Evolutionary conservation across 768 basidiomycete species (phyloP), one percentile per base, ranked within the genome.

Genomic region (Pholiota conissans): DNA sequence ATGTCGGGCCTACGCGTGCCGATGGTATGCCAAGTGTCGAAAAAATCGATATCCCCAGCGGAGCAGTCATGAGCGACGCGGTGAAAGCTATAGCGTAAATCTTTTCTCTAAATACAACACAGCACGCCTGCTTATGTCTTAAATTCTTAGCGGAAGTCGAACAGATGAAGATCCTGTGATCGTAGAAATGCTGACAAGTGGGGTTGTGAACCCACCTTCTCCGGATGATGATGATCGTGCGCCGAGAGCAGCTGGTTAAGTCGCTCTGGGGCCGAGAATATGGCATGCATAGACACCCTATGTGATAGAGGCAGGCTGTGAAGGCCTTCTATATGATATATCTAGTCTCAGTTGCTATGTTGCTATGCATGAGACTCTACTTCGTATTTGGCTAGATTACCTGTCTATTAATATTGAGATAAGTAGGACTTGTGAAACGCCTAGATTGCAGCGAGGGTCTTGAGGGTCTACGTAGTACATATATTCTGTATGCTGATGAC

Each of bases 1-100:
- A 97, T 62, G 74, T 92, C 20, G 96, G 96, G 6, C 94, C 94
- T 2, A 89, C 93, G 2, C 83, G 96, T 39, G 95, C 89, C 2
- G 96, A 98, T 67, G 74, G 71, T 26, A 65, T 88, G 39, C 67
- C 74, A 5, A 89, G 83, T 7, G 73, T 96, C 50, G 86, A 90
- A 61, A 92, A 94, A 73, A 79, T 97, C 57, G 91, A 95, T 58
- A 77, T 91, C 57, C 73, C 82, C 4, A 88, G 85, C 46, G 90
- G 94, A 6, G 70, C 72, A n/a, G 82, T 96, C 32, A 78, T 97
- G 73, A 76, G 79, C 45, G 83, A 87, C 6, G 88, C 85, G 47
- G 87, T 84, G 14, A 74, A 71, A 55, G 68, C 73, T 7, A 75
- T 90, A 22, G 63, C 89, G 90, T 93, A 63, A 65, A 88, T 77